These are phyloP conservation scores for Hura crepitans DNA, from an alignment of 441 rosid genomes.

Conservation along the genomic window DNA sequence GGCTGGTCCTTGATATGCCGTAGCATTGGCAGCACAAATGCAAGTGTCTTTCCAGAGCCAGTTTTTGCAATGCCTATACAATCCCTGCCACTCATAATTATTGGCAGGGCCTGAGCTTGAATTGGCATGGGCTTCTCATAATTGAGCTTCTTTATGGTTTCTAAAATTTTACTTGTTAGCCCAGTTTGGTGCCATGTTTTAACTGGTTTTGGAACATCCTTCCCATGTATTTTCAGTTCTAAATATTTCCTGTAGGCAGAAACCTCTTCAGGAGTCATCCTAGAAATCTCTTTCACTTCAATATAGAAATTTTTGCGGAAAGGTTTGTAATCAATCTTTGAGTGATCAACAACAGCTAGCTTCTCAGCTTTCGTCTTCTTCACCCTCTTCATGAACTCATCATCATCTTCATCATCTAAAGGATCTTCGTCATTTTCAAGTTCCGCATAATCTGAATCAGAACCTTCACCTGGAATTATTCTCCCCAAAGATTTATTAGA, in stretches of 20 bases:
- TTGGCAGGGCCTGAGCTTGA: conserved; percentile 91
- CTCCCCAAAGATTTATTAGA: conserved; percentile 64
- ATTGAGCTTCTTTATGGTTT: conserved; percentile 73
- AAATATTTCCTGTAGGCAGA: conserved; percentile 65
- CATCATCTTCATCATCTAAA: conserved; percentile 80
- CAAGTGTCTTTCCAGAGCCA: conserved; percentile 93
- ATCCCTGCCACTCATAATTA: conserved; percentile 94
- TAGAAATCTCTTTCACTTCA: conserved; percentile 77
- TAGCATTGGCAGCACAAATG: conserved; percentile 94
- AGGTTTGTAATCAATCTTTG: conserved; percentile 67
- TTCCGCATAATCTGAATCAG: conserved; percentile 75
- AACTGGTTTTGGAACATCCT: conserved; percentile 78
- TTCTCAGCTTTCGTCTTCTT: conserved; percentile 95
- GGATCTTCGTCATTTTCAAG: conserved; percentile 53
- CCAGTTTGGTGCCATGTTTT: conserved; percentile 96
- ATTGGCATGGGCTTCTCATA: conserved; percentile 93
- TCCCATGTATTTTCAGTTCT: conserved; percentile 75
- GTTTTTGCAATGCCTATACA: conserved; percentile 97
- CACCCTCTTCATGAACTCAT: conserved; percentile 95
- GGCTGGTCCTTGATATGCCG: conserved; percentile 98
- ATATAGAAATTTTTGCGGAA: conserved; percentile 76
- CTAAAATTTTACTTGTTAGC: conserved; percentile 70
- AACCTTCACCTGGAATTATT: conserved; percentile 86
- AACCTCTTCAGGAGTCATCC: conserved; percentile 77
- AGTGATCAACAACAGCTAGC: conserved; percentile 77